These are phyloP conservation scores for Coccomyxa sp. DNA, from an alignment of 139 green algal species.

Conservation along the genomic window DNA sequence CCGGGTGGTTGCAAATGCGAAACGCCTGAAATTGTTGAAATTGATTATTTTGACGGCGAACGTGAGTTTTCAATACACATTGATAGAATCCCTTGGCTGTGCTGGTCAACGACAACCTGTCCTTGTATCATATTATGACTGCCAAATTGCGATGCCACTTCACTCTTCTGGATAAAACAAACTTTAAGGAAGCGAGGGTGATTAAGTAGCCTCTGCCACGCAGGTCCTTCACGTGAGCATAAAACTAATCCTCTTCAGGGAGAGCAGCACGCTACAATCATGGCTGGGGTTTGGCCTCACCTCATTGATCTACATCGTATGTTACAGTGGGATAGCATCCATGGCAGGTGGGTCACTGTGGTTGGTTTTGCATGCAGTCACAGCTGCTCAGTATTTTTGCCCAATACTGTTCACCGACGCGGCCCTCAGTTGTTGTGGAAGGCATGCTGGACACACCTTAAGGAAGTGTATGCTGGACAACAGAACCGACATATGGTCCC, in stretches of 20 bases:
- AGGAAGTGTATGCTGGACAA: not conserved
- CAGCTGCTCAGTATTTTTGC: not conserved
- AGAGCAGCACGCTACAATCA: conserved; percentile 7
- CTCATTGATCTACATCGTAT: conserved; percentile 23
- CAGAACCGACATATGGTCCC: conserved; percentile 39
- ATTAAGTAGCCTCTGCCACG: not conserved
- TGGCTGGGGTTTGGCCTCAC: conserved; percentile 31
- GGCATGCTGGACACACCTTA: no score
- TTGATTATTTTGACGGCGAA: conserved; percentile 30
- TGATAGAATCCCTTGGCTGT: not conserved
- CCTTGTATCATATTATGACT: no score
- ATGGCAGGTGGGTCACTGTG: not conserved
- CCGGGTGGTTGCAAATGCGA: conserved; percentile 53
- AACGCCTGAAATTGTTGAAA: conserved; percentile 24
- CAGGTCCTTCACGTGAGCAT: conserved; percentile 26
- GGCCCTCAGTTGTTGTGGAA: no score
- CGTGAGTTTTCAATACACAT: conserved; percentile 6
- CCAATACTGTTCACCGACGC: no score
- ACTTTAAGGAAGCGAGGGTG: not conserved
- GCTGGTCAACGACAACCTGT: no score
- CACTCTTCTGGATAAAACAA: not conserved
- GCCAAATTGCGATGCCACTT: not conserved
- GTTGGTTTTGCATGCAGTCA: no score
- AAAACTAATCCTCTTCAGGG: conserved; percentile 27
- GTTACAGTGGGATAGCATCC: conserved; percentile 38